phyloP scores from a whole-genome alignment of 768 basidiomycete species.

The Podaxis sp. region DNA sequence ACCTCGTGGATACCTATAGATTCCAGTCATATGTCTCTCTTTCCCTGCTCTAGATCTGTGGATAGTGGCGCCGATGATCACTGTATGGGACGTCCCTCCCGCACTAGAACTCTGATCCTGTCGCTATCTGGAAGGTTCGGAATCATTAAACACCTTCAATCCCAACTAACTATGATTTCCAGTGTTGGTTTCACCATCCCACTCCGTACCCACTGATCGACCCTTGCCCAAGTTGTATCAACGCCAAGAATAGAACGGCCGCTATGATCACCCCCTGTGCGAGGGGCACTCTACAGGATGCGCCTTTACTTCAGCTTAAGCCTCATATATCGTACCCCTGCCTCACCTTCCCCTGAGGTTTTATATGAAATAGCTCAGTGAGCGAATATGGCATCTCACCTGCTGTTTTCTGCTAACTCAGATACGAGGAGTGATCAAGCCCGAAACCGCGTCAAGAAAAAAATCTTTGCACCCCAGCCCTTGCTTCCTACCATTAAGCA shows the following conservation, averaged over 20 bases:
- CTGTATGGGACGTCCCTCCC: background rate
- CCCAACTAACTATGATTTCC: background rate
- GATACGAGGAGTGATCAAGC: background rate
- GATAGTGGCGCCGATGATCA: background rate
- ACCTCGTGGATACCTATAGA: background rate
- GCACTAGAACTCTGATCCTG: background rate
- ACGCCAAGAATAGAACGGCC: background rate
- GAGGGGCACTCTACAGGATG: background rate
- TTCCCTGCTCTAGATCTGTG: background rate
- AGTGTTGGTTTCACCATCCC: background rate
- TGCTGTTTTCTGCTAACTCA: background rate
- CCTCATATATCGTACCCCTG: background rate
- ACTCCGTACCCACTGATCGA: background rate
- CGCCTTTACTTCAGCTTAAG: background rate
- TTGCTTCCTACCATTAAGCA: background rate
- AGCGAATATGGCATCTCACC: constrained; percentile 3
- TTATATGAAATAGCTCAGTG: background rate
- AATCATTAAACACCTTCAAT: background rate
- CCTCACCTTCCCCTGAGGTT: background rate
- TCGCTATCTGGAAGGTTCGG: background rate
- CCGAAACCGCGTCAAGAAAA: background rate
- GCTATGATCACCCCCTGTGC: background rate
- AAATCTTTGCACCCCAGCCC: background rate
- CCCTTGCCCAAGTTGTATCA: background rate
- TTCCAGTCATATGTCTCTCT: background rate